Evolutionary conservation across 2,329 filamentous ascomycete genomes (phyloP), one percentile per base, ranked within the genome.

Genomic region (Aspergillus ustus): DNA sequence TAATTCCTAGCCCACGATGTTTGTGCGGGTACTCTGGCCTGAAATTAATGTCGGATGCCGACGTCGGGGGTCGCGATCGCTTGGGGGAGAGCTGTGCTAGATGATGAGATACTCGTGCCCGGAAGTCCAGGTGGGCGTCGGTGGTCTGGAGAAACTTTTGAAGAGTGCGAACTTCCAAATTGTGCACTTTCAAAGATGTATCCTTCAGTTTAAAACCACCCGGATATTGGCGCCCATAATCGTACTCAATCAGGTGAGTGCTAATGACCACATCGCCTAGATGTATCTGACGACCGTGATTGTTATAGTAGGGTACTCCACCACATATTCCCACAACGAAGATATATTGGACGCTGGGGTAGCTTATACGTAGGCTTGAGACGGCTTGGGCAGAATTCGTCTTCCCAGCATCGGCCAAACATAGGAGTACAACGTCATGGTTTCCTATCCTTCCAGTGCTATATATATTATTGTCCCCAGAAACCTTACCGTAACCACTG

Each of bases 21-120:
- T 59, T 61, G 40, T 64, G 62, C 3, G 46, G 58, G 46, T 49
- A 49, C 4, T 20, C 20, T 22, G 46, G 9, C 2, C 8, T 15
- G 46, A 20, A 49, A 9, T 25, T 2, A 22, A 49, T 25, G 28
- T 49, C 46, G 4, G 50, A n/a, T 52, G 28, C 49, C 37, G 28
- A 7, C 8, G 20, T 13, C 3, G 29, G 4, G 28, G n/a, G n/a
- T 31, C 28, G 6, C 8, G 50, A 34, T 37, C 20, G 2, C 20
- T 52, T 25, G 7, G n/a, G n/a, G 2, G 15, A 1, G 6, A 20
- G 29, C 3, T 37, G 2, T 4, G 31, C 31, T 4, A 53, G 28
- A 19, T 52, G 31, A 13, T 25, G 8, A 17, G 31, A 25, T 22
- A 43, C 13, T 13, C n/a, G 51, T 3, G 20, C 28, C 25, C 20